Base-by-base conservation (phyloP, 345 rosid genomes). In the Cardiospermum halicacabum region DNA sequence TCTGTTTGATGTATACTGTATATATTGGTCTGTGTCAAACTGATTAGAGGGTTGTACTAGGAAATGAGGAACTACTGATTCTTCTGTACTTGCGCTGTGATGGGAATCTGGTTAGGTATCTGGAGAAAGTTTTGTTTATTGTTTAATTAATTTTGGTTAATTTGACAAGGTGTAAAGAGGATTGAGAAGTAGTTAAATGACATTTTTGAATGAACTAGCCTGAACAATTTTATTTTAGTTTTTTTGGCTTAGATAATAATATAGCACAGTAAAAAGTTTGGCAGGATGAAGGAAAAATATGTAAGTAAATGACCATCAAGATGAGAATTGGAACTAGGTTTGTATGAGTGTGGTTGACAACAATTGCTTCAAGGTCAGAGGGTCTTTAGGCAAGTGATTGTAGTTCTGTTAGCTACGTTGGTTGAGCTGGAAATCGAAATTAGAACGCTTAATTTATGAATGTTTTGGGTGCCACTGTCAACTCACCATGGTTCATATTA, bases 21-120 rank as follows among this genome's bases (percentile, higher is more conserved):
- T 15, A 50, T 25, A 28, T 3, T 24, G 16, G 22, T n/a, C n/a
- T n/a, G 30, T 63, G 21, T 11, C 30, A 19, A 32, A 16, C n/a
- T 34, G 47, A 11, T 51, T 47, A 36, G 43, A 34, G 67, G 53
- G 36, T 11, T 49, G 47, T 56, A 43, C 31, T 40, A 28, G 55
- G 19, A 27, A 28, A 28, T 26, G 54, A 12, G 28, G 40, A 55
- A 53, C 7, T 40, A 32, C 28, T 48, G 43, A 13, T 1, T 19
- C 58, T 56, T 6, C 56, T 19, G 30, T 21, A 42, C 18, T 5
- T 19, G 40, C 42, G 45, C 42, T 27, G 28, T 42, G 19, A 18
- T 40, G 60, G 15, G 3, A 27, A 27, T 65, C 21, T 42, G 26
- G 53, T 54, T 39, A 42, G 12, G 53, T 42, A 11, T 42, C 18